Evolutionary conservation across 495 filamentous ascomycete species (phyloP), one percentile per base, ranked within the genome.

Genomic region (Platismatia glauca): DNA sequence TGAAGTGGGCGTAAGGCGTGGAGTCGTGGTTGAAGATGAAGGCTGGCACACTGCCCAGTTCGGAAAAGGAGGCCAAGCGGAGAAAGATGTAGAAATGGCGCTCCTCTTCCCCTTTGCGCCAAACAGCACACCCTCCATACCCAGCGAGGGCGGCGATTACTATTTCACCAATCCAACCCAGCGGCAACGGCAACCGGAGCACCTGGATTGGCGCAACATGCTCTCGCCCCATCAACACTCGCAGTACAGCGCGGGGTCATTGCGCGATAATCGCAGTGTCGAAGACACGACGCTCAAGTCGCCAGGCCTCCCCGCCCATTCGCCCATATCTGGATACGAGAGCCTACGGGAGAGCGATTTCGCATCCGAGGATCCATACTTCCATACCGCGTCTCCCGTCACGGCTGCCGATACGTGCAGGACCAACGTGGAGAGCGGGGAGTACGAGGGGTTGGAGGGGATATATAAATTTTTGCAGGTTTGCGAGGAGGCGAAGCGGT

Each of bases 391-490:
- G 22, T 57, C 64, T 35, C 58, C 65, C n/a, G 46, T 37, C 34
- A 48, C 37, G 16, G 43, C 7, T 41, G 33, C 44, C 7, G 15
- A 44, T 12, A 46, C 50, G 53, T n/a, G 58, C 27, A 48, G 24
- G 1, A 29, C 35, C 77, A 84, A 31, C 78, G 78, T 0, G 82
- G 81, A 65, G 75, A 77, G 59, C 61, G 15, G 50, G 61, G 84
- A 86, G 41, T 92, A 88, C 69, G 89, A 93, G 65, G 90, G 90
- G 11, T 72, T 89, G 20, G 87, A 95, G 67, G 93, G 92, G 0
- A 90, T 97, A 24, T 89, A 92, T 72, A 82, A 82, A 46, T 97
- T 96, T 72, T 68, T 97, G 55, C 89, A 89, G 71, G 88, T 95
- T 66, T 94, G 91, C 70, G 89, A 96, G 71, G 76, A 77, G 22